Base-by-base conservation (phyloP, 805 yeast genomes). In the Yarrowia sp. region DNA sequence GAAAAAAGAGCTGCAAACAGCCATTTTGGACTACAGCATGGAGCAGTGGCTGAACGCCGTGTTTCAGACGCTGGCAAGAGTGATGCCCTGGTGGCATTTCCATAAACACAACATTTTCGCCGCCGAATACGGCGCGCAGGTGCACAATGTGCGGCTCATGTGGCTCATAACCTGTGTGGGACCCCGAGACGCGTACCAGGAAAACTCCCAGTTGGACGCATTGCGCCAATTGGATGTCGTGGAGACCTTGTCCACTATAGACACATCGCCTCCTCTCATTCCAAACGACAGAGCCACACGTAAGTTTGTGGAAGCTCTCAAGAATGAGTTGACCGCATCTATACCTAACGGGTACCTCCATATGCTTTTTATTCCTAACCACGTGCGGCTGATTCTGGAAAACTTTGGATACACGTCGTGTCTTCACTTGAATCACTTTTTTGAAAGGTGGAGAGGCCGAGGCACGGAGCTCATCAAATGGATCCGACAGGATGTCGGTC, bases 91-190 rank as follows among this genome's bases (percentile, higher is more conserved):
- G 63, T 55, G 42, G 36, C 30, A 15, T 3, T 55, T 7, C 24
- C 12, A 55, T n/a, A 24, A 24, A 12, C 40, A 12, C n/a, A 9
- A 40, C n/a, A 9, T 55, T 9, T 55, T 55, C 15, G 8, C 9
- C 12, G 9, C 61, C 1, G 14, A 9, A 5, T 24, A 24, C 30
- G 46, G 39, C 9, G 42, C 30, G 9, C n/a, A 40, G 13, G 17
- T 40, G 38, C 19, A 30, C 13, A 3, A 7, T 1, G n/a, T 55
- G 13, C 63, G 63, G 2, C 10, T 12, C 2, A 24, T 40, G 24
- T 55, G 63, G 63, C 63, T 55, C 24, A 10, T 2, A 10, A 30
- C 63, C 5, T 55, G 63, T 13, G 17, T 55, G 9, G 63, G 63
- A 8, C 47, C 47, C 0, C 36, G 47, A 7, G 47, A 55, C 24